Base-by-base conservation (phyloP, 768 basidiomycete species). In the Chalciporus chontae region DNA sequence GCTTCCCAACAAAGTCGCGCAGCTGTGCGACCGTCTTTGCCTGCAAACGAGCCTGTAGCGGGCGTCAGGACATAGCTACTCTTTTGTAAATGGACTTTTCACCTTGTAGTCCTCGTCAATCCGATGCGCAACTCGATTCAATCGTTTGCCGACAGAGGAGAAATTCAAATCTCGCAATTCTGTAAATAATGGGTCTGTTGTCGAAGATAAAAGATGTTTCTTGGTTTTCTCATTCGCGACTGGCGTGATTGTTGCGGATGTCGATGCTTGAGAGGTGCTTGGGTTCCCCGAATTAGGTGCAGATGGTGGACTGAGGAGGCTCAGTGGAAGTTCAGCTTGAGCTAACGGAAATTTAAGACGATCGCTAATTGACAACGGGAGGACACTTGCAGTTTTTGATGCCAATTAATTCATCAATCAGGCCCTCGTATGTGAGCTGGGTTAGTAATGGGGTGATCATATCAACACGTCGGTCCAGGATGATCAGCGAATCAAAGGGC, bases 391-490 rank as follows among this genome's bases (percentile, higher is more conserved):
- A 87, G 61, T 96, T 93, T 67, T 80, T 87, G 53, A 99, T 85
- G 0, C 91, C 89, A 41, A 96, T 75, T 31, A 92, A 71, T 66
- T 99, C 96, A 62, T 98, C 96, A 29, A 97, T 77, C 42, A 99
- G 83, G 17, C 96, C 96, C 65, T 98, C 88, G 58, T 98, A 98
- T 0, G 96, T 99, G 49, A 98, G 73, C 61, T 98, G 94, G 3
- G 96, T 98, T 40, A 95, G 79, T 44, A 98, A 74, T 1, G 96
- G 93, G 0, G 96, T 96, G 51, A 98, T 84, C 88, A 97, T 89
- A 62, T 99, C 96, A 9, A 89, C 83, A 29, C 84, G 83, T 42
- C 96, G 83, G 66, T 99, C 96, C 50, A 99, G 59, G 32, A 98
- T 76, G 56, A 99, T 85, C 51, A 98, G 71, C 13, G 83, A 85